phyloP scores from a whole-genome alignment of 768 basidiomycete species.

The Phaffia australis region DNA sequence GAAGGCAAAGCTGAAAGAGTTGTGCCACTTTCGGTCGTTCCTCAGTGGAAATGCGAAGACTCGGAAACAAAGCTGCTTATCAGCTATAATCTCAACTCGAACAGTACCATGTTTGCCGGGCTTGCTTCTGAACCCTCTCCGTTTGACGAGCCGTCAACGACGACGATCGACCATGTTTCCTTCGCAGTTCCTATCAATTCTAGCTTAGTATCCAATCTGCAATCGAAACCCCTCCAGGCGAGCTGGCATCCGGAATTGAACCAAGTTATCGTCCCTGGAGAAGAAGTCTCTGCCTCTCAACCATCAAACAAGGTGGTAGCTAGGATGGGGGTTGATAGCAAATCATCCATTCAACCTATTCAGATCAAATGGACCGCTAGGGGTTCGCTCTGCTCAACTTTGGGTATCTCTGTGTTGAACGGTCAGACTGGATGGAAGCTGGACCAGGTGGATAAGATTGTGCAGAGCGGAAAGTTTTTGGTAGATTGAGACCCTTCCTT shows the following conservation, averaged over 20 bases:
- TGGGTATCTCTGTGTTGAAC: slow-evolving; percentile 37
- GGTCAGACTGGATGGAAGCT: slow-evolving; percentile 18
- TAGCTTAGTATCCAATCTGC: slow-evolving; percentile 34
- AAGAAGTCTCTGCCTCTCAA: slow-evolving; percentile 3
- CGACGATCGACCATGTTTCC: slow-evolving; percentile 31
- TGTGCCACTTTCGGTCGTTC: slow-evolving; percentile 37
- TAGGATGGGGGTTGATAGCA: slow-evolving; percentile 32
- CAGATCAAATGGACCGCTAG: slow-evolving; percentile 35
- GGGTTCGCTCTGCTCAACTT: slow-evolving; percentile 34
- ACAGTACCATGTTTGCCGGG: slow-evolving; percentile 2
- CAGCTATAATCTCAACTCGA: slow-evolving; percentile 33
- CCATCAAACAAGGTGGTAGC: slow-evolving; percentile 38
- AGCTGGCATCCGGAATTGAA: slow-evolving; percentile 34
- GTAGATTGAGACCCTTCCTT: slow-evolving; percentile 13
- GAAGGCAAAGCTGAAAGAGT: slow-evolving; percentile 29
- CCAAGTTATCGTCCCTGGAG: slow-evolving; percentile 31
- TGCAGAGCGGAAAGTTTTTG: slow-evolving; percentile 21
- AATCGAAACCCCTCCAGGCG: slow-evolving; percentile 40
- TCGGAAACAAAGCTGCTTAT: slow-evolving; percentile 39
- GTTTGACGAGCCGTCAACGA: slow-evolving; percentile 27
- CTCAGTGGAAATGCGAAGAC: slow-evolving; percentile 39
- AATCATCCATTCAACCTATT: slow-evolving; percentile 32
- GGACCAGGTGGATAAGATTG: slow-evolving; percentile 9
- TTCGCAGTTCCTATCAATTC: slow-evolving; percentile 35
- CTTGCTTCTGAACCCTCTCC: slow-evolving; percentile 24